Conservation (phyloP, 2,329 filamentous ascomycete genomes). For the Cercospora brassicicola region DNA sequence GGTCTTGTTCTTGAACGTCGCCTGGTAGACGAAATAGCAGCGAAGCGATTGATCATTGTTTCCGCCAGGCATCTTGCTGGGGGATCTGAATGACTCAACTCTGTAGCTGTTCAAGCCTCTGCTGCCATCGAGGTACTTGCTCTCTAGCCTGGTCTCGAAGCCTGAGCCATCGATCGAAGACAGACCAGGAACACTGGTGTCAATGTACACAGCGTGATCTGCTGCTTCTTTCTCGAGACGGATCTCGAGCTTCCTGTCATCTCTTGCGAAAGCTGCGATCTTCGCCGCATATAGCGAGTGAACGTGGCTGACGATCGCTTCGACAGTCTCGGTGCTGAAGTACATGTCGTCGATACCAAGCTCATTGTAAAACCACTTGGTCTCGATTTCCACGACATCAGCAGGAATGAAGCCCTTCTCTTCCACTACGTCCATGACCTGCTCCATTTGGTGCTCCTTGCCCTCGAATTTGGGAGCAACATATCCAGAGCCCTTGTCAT, state of each 20-base stretch:
- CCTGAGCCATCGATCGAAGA: constrained; percentile 75
- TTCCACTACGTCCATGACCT: constrained; percentile 79
- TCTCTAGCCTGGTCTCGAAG: constrained; percentile 90
- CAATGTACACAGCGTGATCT: constrained; percentile 97
- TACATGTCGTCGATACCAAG: constrained; percentile 98
- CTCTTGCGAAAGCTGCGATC: constrained; percentile 85
- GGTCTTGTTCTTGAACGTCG: constrained; percentile 77
- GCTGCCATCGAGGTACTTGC: constrained; percentile 87
- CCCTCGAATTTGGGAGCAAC: constrained; percentile 91
- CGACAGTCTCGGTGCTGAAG: constrained; percentile 84
- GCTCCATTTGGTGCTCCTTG: constrained; percentile 85
- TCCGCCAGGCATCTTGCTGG: constrained; percentile 71
- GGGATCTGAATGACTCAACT: constrained; percentile 95
- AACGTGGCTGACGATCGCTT: constrained; percentile 89
- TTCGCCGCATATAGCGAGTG: constrained; percentile 96
- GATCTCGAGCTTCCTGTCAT: constrained; percentile 93
- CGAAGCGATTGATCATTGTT: constrained; percentile 75
- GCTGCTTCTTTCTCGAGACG: constrained; percentile 89
- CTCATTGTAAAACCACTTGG: constrained; percentile 95
- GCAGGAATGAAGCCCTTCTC: constrained; percentile 83
- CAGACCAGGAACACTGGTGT: constrained; percentile 87
- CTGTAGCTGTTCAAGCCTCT: constrained; percentile 74
- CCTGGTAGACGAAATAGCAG: constrained; percentile 99
- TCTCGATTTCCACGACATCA: constrained; percentile 79
- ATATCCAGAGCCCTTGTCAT: constrained; percentile 90